phyloP scores from a whole-genome alignment of 176 grass and related monocot species.

The Alloteropsis semialata region DNA sequence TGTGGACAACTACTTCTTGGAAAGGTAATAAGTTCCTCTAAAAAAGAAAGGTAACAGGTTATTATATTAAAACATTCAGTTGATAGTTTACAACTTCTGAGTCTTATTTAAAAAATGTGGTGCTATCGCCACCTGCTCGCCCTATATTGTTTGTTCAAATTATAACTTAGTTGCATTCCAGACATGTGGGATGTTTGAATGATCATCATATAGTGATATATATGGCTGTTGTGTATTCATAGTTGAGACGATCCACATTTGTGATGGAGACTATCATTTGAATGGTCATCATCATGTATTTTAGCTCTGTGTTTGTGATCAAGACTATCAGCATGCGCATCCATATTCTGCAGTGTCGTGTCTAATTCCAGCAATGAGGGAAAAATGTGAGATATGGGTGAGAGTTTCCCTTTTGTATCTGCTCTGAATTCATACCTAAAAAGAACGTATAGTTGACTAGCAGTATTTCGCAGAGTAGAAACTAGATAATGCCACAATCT shows the following conservation, averaged over 20 bases:
- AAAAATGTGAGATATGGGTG: neutral
- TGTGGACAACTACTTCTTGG: neutral
- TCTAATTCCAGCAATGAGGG: neutral
- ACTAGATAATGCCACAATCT: neutral
- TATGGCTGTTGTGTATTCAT: neutral
- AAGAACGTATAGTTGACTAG: neutral
- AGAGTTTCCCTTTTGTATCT: neutral
- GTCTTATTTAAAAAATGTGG: neutral
- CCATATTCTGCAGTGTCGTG: neutral
- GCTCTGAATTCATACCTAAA: neutral
- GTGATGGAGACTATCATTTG: neutral
- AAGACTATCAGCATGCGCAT: neutral
- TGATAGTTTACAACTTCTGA: neutral
- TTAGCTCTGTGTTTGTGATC: neutral
- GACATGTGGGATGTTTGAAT: neutral
- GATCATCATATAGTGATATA: neutral
- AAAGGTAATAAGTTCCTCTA: neutral
- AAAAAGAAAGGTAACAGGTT: neutral
- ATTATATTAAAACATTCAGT: neutral
- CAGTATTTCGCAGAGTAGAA: neutral
- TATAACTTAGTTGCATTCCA: neutral
- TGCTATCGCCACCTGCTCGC: neutral
- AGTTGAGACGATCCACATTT: neutral
- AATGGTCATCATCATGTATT: neutral
- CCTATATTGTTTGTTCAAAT: neutral